phyloP scores from a whole-genome alignment of 768 basidiomycete genomes.

The Lepiota brunneoincarnata region DNA sequence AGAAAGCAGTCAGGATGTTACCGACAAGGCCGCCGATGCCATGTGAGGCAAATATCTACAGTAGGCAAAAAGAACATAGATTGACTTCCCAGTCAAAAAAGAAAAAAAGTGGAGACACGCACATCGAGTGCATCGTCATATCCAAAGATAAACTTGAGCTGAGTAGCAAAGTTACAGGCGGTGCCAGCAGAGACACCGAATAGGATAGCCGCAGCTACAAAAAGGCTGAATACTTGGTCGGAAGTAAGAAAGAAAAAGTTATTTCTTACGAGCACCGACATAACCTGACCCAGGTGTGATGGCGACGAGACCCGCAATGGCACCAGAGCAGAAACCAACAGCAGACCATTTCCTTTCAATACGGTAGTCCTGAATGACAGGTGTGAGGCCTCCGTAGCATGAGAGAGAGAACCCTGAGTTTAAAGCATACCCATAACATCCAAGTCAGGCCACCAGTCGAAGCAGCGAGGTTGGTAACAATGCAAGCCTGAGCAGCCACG shows the following conservation, averaged over 20 bases:
- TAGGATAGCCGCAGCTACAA: constrained; percentile 69
- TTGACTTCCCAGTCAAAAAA: neutral
- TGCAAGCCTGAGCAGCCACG: constrained; percentile 83
- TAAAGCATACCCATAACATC: constrained; percentile 75
- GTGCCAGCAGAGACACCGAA: constrained; percentile 86
- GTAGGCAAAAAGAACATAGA: constrained; percentile 2
- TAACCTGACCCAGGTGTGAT: constrained; percentile 85
- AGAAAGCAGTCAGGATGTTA: constrained; percentile 83
- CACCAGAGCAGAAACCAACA: constrained; percentile 95
- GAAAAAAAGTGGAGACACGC: constrained; percentile 21
- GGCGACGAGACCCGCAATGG: constrained; percentile 86
- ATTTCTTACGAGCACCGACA: constrained; percentile 67
- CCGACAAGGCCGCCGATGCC: constrained; percentile 77
- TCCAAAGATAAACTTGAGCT: constrained; percentile 79
- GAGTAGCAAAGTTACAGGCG: constrained; percentile 92
- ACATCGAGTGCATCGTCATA: constrained; percentile 85
- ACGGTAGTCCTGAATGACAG: constrained; percentile 68
- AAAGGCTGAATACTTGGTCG: neutral
- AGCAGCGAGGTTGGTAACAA: constrained; percentile 92
- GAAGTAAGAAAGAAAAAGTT: neutral
- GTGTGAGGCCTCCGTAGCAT: neutral
- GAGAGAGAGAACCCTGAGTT: neutral
- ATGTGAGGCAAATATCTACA: constrained; percentile 86
- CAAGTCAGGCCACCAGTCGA: constrained; percentile 85
- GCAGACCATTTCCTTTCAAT: constrained; percentile 91